Evolutionary conservation across 371 early-diverging fungal genomes (phyloP).

Genomic region (Lichtheimia hyalospora): DNA sequence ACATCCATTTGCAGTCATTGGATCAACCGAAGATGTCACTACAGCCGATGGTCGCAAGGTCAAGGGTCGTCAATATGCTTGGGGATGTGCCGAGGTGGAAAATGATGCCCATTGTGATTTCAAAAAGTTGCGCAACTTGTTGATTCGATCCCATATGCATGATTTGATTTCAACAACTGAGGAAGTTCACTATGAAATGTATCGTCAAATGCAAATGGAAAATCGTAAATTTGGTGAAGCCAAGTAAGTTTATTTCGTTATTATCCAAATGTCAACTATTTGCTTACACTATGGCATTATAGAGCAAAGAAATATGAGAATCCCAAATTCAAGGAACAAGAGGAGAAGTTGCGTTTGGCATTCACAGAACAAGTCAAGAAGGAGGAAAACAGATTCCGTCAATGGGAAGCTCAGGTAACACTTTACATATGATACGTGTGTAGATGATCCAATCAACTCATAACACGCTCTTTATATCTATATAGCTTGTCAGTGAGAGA

Average conservation of each 20-base stretch:
- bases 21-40: constrained; percentile 79
- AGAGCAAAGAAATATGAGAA: constrained; percentile 74
- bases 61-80: constrained; percentile 87
- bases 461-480: not conserved
- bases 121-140: constrained; percentile 86
- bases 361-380: constrained; percentile 95
- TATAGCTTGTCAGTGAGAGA: constrained; percentile 89
- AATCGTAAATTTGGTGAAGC: constrained; percentile 79
- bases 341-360: constrained; percentile 87
- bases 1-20: constrained; percentile 95
- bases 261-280: not conserved
- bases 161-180: constrained; percentile 87
- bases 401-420: constrained; percentile 91
- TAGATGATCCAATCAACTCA: too few relatives aligned
- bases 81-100: constrained; percentile 94
- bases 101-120: constrained; percentile 91
- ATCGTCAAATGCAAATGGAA: constrained; percentile 78
- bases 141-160: constrained; percentile 92
- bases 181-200: constrained; percentile 88
- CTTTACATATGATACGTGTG: too few relatives aligned
- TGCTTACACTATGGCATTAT: not conserved
- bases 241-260: constrained; percentile 39
- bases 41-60: constrained; percentile 69
- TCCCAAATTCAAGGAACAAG: constrained; percentile 90
- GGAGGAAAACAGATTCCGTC: constrained; percentile 94